These are phyloP conservation scores for Penicillium sp. DNA, from an alignment of 2,329 filamentous ascomycete genomes.

Conservation along the genomic window DNA sequence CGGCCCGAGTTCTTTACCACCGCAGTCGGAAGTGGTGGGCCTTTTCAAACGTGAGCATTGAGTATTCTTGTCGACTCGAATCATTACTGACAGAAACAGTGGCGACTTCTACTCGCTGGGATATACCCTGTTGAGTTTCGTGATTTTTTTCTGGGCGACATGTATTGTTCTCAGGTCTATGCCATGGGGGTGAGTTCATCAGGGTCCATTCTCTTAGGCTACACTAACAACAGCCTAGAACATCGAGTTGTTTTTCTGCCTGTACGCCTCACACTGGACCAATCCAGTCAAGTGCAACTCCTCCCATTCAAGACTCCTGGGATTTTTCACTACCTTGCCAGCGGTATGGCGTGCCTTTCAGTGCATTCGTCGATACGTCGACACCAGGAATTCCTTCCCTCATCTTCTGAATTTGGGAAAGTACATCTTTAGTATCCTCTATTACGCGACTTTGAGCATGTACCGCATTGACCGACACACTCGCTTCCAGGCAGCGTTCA, in stretches of 20 bases:
- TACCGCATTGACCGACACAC: constrained; percentile 70
- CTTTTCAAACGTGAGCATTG: constrained; percentile 72
- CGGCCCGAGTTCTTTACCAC: constrained; percentile 70
- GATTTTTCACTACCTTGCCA: constrained; percentile 80
- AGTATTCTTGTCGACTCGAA: not conserved
- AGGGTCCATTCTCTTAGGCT: not conserved
- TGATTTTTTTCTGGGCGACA: constrained; percentile 96
- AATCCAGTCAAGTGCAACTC: constrained; percentile 79
- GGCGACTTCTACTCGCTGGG: constrained; percentile 79
- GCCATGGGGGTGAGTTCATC: constrained; percentile 67
- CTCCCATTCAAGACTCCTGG: constrained; percentile 74
- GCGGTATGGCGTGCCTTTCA: constrained; percentile 89
- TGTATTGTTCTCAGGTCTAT: constrained; percentile 95
- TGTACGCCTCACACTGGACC: constrained; percentile 78
- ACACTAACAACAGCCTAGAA: constrained; percentile 57
- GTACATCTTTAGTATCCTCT: constrained; percentile 79
- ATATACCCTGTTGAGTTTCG: constrained; percentile 93
- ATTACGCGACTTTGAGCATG: constrained; percentile 74
- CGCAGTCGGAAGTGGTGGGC: constrained; percentile 80
- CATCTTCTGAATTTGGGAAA: constrained; percentile 92
- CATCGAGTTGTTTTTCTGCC: constrained; percentile 87
- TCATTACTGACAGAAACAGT: constrained; percentile 51
- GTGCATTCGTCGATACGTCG: constrained; percentile 82
- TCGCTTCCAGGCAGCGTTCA: constrained; percentile 66
- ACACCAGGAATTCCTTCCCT: constrained; percentile 84